phyloP scores from a whole-genome alignment of 208 protist genomes.

The Leishmania gerbilli region DNA sequence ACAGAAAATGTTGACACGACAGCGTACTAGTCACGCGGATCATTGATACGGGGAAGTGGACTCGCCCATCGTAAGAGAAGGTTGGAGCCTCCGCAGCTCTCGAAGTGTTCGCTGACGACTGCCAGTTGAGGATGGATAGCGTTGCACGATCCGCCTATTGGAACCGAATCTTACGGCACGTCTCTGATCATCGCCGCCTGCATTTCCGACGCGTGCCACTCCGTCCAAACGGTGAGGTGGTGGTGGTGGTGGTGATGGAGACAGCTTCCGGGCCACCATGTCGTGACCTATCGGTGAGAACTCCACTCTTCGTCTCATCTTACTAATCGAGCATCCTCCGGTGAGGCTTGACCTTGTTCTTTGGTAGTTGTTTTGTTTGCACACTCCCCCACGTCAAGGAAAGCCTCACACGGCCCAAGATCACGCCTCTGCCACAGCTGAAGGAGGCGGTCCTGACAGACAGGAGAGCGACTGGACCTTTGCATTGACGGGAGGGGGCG shows the following conservation, averaged over 20 bases:
- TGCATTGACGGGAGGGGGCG: no score
- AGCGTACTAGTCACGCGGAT: not conserved
- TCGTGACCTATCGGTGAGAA: not conserved
- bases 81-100: not conserved
- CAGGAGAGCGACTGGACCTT: not conserved
- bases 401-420: not conserved
- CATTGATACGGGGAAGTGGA: no score
- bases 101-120: not conserved
- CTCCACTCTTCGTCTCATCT: not conserved
- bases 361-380: not conserved
- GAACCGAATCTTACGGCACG: not conserved
- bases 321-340: not conserved
- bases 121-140: not conserved
- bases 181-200: not conserved
- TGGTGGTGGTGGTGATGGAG: no score
- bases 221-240: not conserved
- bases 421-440: not conserved
- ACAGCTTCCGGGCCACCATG: not conserved
- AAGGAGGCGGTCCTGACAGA: not conserved
- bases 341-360: not conserved
- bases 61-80: not conserved
- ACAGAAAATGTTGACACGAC: not conserved
- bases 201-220: not conserved
- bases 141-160: not conserved
- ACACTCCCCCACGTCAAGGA: not conserved